These are phyloP conservation scores for Lyophyllum semitale DNA, from an alignment of 768 basidiomycete species.

Conservation along the genomic window DNA sequence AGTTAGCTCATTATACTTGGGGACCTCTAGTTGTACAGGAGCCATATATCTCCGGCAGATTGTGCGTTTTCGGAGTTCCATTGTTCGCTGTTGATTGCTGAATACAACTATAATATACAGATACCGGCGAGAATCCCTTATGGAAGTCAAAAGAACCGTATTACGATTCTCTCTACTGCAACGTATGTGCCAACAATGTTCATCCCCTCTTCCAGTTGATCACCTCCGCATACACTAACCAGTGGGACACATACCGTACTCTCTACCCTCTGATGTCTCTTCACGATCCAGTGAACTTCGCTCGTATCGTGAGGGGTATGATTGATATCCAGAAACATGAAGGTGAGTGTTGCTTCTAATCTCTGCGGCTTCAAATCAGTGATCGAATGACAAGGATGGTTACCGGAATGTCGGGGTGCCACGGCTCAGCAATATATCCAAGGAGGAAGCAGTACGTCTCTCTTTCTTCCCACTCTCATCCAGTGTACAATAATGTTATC, in stretches of 20 bases:
- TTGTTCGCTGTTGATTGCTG: no score
- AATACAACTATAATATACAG: no score
- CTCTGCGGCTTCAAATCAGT: not conserved
- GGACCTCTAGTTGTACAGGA: conserved; percentile 49
- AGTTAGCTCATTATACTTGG: not conserved
- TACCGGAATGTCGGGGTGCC: conserved; percentile 65
- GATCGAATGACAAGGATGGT: conserved; percentile 49
- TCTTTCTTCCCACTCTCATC: not conserved
- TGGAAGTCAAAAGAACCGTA: conserved; percentile 70
- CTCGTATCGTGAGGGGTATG: conserved; percentile 63
- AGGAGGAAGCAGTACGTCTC: conserved; percentile 59
- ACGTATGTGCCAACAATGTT: conserved; percentile 39
- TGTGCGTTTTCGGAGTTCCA: conserved; percentile 48
- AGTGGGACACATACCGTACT: conserved; percentile 72
- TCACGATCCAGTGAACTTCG: conserved; percentile 61
- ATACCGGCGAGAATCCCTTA: conserved; percentile 63
- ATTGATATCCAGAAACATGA: conserved; percentile 68
- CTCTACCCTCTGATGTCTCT: conserved; percentile 64
- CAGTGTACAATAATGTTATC: not conserved
- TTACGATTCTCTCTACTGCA: conserved; percentile 69
- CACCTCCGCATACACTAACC: not conserved
- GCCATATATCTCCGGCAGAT: conserved; percentile 65
- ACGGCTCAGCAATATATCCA: conserved; percentile 55
- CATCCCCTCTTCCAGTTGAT: not conserved
- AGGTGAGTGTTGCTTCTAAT: conserved; percentile 35